These are phyloP conservation scores for Buddleja alternifolia DNA, from an alignment of 257 asterid genomes.

Conservation along the genomic window DNA sequence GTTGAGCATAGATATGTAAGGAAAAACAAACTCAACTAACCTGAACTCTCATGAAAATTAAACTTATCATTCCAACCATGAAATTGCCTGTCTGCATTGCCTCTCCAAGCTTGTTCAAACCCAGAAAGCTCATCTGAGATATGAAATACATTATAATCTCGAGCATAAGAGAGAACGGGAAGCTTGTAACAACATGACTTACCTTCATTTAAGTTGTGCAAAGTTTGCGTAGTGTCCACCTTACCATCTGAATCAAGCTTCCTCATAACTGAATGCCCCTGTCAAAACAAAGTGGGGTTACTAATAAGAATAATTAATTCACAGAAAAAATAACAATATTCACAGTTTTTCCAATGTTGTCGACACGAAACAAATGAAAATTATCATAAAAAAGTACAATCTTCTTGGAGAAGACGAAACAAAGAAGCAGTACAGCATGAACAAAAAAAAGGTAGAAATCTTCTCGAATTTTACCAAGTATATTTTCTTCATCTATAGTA, in stretches of 20 bases:
- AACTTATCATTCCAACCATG: constrained; percentile 41
- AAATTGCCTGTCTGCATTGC: constrained; percentile 40
- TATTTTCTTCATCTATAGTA: neutral
- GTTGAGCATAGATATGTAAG: neutral
- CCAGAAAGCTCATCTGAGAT: constrained; percentile 65
- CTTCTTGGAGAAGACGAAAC: neutral
- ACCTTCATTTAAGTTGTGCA: constrained; percentile 88
- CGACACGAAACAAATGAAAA: neutral
- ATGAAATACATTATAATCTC: constrained; percentile 2
- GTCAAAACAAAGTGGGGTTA: constrained; percentile 5
- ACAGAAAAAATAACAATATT: neutral
- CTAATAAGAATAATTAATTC: neutral
- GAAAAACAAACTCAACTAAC: constrained; percentile 26
- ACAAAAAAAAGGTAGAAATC: neutral
- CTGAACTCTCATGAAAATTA: constrained; percentile 35
- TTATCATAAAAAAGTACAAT: neutral
- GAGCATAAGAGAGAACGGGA: neutral
- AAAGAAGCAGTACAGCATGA: neutral
- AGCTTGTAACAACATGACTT: constrained; percentile 10
- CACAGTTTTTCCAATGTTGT: neutral
- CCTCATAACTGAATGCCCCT: constrained; percentile 84
- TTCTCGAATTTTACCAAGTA: neutral
- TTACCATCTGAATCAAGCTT: constrained; percentile 76
- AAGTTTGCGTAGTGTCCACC: constrained; percentile 67
- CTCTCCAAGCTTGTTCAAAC: constrained; percentile 77